Conservation (phyloP, 164 flowering plant species). For the Cinnamomum micranthum region DNA sequence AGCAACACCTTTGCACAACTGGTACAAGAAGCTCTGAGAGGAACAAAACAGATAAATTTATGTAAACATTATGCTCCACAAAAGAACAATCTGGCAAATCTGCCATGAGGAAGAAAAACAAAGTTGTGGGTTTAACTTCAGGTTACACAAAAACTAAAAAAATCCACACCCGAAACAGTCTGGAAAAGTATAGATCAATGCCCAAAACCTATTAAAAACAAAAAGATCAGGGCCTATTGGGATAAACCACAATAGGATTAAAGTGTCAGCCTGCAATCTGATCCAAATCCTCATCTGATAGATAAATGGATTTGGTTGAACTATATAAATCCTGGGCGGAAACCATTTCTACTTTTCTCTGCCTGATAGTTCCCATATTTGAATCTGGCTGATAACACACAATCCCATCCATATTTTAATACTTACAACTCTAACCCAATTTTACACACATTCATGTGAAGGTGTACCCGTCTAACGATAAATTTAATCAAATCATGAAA, state of each 20-base stretch:
- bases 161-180: not conserved
- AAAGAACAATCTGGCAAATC: not conserved
- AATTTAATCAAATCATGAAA: not conserved
- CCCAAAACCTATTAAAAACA: not conserved
- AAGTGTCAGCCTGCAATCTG: not conserved
- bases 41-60: not conserved
- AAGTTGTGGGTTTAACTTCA: not conserved
- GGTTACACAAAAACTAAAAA: not conserved
- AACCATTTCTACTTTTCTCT: not conserved
- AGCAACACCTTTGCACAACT: conserved; percentile 89
- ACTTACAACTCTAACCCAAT: not conserved
- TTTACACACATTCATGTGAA: not conserved
- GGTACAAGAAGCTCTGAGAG: conserved; percentile 73
- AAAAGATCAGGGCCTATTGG: not conserved
- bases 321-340: not conserved
- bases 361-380: not conserved
- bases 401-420: too few species aligned
- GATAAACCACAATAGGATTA: not conserved
- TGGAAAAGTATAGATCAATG: not conserved
- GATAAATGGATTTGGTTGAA: not conserved
- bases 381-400: too few species aligned
- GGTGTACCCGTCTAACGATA: too few species aligned
- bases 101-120: not conserved
- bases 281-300: not conserved
- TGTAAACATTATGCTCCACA: not conserved